Base-by-base conservation (phyloP, 352 stramenopile genomes). In the Pythium sp. region DNA sequence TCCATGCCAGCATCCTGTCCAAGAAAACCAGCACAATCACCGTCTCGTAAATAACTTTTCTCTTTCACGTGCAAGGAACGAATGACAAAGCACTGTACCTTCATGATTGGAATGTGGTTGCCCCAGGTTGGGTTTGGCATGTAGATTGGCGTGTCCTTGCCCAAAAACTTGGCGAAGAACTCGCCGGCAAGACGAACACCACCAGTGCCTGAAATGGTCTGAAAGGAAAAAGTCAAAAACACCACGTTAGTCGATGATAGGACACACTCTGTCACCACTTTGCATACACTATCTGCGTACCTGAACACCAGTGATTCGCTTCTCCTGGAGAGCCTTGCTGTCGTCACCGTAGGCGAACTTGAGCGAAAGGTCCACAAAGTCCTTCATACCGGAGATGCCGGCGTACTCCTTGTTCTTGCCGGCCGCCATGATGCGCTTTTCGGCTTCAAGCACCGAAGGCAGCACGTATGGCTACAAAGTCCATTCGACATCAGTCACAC, bases 111-210 rank as follows among this genome's bases (percentile, higher is more conserved):
- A 69, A 98, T 96, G 80, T 99, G 98, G 88, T 99, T 99, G 64
- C 97, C 96, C 98, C 98, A 99, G 59, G 98, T 99, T 61, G 98
- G 98, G 86, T 99, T 98, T 30, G 98, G 97, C 60, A 99, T 74
- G 89, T 99, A 99, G 72, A 99, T 98, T 5, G 87, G 82, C 26
- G 88, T 95, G 61, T 69, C 77, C 67, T 92, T 86, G 68, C 92
- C 90, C 38, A 92, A 80, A 61, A 97, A 98, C 65, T 89, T 87
- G 58, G 89, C 71, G 67, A 99, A 90, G 70, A 99, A 96, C 75
- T 99, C 96, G 34, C 94, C 97, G 28, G 94, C 92, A 11, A 99
- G 90, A 70, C 98, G 94, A 64, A 98, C 94, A 36, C 96, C 97
- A 67, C 98, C 98, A 49, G 98, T 99, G 64, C 98, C 98, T 2